These are phyloP conservation scores for Pseudocercospora vitis DNA, from an alignment of 2,329 filamentous ascomycete genomes.

Conservation along the genomic window DNA sequence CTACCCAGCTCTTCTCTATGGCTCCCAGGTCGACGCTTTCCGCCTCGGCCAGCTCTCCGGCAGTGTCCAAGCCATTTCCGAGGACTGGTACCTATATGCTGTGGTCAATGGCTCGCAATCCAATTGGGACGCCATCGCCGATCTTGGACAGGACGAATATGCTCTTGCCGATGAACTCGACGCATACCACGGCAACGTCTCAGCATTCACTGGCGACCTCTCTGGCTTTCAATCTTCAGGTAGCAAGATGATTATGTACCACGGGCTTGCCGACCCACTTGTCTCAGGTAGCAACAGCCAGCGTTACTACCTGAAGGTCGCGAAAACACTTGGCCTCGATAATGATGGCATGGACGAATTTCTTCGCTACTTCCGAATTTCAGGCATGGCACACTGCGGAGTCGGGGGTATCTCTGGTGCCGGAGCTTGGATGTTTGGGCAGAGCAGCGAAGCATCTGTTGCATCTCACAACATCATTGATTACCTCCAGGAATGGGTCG, in stretches of 20 bases:
- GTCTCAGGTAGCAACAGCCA: conserved; percentile 49
- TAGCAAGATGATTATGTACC: conserved; percentile 48
- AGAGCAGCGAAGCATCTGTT: conserved; percentile 33
- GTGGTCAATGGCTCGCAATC: conserved; percentile 47
- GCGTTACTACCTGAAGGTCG: conserved; percentile 52
- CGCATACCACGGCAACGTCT: conserved; percentile 45
- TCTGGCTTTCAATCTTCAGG: conserved; percentile 42
- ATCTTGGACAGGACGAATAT: conserved; percentile 45
- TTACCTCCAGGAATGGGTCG: conserved; percentile 45
- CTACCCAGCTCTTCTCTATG: conserved; percentile 54
- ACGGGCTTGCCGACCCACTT: conserved; percentile 46
- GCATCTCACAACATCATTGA: conserved; percentile 50
- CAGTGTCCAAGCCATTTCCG: conserved; percentile 44
- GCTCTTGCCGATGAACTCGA: conserved; percentile 40
- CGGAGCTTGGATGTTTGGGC: conserved; percentile 47
- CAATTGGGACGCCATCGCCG: conserved; percentile 42
- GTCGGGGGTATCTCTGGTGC: conserved; percentile 42
- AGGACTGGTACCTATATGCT: conserved; percentile 53
- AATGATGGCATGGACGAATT: conserved; percentile 43
- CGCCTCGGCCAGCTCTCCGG: conserved; percentile 43
- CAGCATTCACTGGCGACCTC: conserved; percentile 41
- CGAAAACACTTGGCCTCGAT: conserved; percentile 40
- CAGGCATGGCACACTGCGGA: conserved; percentile 56
- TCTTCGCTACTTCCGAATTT: conserved; percentile 54
- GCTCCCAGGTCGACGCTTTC: conserved; percentile 45